Base-by-base conservation (phyloP, 768 basidiomycete species). In the Rhodotorula paludigena region DNA sequence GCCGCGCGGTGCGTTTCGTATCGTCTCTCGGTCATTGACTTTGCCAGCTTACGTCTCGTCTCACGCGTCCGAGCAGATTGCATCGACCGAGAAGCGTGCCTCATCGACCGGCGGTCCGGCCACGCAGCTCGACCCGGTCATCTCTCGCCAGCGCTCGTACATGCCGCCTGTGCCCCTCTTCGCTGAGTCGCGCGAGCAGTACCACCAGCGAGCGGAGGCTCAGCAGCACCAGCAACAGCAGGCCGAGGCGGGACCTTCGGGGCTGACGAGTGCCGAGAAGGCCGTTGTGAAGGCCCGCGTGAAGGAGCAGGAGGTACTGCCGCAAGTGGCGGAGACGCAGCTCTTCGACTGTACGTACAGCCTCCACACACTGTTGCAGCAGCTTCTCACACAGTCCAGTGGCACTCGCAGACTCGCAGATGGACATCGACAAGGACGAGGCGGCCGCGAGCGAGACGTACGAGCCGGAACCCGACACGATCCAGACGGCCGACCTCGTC, bases 101-200 rank as follows among this genome's bases (percentile, higher is more conserved):
- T 36, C 30, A 14, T 28, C 51, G 30, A 33, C 12, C 32, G n/a
- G 28, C 39, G 16, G 8, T 14, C 28, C 9, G 6, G 57, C 59
- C 2, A 71, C 70, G 9, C 70, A 71, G 48, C 45, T 39, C 38
- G 65, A 56, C 25, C 70, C 70, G 16, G 55, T 64, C 62, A 28
- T 64, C 42, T 63, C 60, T n/a, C 70, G 70, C n/a, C 52, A 47
- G 25, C 54, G 57, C 30, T 71, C 70, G 12, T 54, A 32, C 45
- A 32, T 55, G 7, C 48, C 70, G 14, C 66, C 66, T 9, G 60
- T 67, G 0, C 65, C 60, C 0, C 28, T 59, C 54, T 71, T 66
- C 21, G 48, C 47, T 42, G 64, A 66, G 53, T 44, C 60, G 32
- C 42, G 38, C 14, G 52, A 63, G 20, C 55, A 61, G 55, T 62